phyloP scores from a whole-genome alignment of 768 basidiomycete species.

The Hemileccinum impolitum region DNA sequence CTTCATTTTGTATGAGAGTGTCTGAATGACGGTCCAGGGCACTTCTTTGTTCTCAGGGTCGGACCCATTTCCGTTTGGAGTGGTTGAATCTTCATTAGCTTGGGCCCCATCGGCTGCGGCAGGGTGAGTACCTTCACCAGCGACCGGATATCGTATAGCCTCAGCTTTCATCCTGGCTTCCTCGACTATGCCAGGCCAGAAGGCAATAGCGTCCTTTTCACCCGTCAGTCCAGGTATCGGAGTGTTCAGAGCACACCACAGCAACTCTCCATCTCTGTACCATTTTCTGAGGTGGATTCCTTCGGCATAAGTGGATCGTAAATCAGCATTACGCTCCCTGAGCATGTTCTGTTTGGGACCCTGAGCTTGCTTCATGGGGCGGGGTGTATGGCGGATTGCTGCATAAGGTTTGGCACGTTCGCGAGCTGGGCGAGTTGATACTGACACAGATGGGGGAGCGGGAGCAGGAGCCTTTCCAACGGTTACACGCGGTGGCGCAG shows the following conservation, averaged over 20 bases:
- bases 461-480: constrained; percentile 12
- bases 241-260: constrained; percentile 61
- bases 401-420: constrained; percentile 37
- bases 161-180: constrained; percentile 50
- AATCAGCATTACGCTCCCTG: constrained; percentile 61
- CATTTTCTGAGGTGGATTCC: constrained; percentile 50
- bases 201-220: constrained; percentile 47
- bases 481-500: constrained; percentile 13
- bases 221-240: constrained; percentile 44
- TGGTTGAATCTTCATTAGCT: constrained; percentile 2
- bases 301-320: constrained; percentile 52
- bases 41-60: constrained; percentile 20
- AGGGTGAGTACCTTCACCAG: neutral
- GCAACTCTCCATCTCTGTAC: constrained; percentile 66
- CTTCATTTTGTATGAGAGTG: constrained; percentile 62
- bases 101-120: constrained; percentile 8
- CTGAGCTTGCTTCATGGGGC: constrained; percentile 30
- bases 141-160: constrained; percentile 31
- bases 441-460: constrained; percentile 17
- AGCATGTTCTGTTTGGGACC: constrained; percentile 49
- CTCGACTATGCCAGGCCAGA: constrained; percentile 74
- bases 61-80: constrained; percentile 10
- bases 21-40: constrained; percentile 61
- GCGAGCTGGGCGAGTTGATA: constrained; percentile 11
- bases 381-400: constrained; percentile 38